These are phyloP conservation scores for Acer negundo DNA, from an alignment of 345 rosid genomes.

Conservation along the genomic window DNA sequence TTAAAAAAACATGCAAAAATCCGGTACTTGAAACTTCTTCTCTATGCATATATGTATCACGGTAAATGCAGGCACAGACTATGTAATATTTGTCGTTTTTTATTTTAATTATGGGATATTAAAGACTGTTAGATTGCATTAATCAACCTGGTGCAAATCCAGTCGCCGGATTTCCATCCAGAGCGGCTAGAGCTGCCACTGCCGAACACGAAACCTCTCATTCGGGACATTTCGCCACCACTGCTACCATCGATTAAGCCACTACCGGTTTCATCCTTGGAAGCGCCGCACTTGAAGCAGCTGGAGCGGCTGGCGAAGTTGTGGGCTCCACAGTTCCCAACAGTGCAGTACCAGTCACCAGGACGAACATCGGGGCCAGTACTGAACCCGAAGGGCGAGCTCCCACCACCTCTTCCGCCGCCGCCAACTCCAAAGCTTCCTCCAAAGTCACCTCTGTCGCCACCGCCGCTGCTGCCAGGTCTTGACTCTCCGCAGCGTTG, in stretches of 20 bases:
- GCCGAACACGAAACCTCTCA: slow-evolving; percentile 42
- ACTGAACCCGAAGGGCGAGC: slow-evolving; percentile 49
- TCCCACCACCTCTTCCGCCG: slow-evolving; percentile 38
- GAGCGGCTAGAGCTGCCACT: slow-evolving; percentile 51
- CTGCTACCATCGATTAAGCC: slow-evolving; percentile 15
- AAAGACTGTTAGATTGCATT: not conserved
- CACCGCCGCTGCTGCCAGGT: slow-evolving; percentile 40
- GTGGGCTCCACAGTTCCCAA: slow-evolving; percentile 67
- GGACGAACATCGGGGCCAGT: slow-evolving; percentile 74
- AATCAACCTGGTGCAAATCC: slow-evolving; percentile 70
- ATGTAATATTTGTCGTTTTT: no score
- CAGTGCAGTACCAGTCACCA: slow-evolving; percentile 81
- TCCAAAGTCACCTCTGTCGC: slow-evolving; percentile 32
- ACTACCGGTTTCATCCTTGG: slow-evolving; percentile 43
- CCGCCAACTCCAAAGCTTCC: slow-evolving; percentile 33
- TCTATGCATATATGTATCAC: not conserved
- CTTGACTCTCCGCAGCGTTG: slow-evolving; percentile 69
- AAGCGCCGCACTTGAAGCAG: slow-evolving; percentile 70
- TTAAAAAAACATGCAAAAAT: no score
- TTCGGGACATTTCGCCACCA: slow-evolving; percentile 41
- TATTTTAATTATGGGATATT: not conserved
- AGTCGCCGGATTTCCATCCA: slow-evolving; percentile 82
- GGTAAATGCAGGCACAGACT: not conserved
- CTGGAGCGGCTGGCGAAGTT: slow-evolving; percentile 73
- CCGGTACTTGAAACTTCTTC: no score